Conservation (phyloP, 2,329 filamentous ascomycete species). For the Monosporascus sp. region DNA sequence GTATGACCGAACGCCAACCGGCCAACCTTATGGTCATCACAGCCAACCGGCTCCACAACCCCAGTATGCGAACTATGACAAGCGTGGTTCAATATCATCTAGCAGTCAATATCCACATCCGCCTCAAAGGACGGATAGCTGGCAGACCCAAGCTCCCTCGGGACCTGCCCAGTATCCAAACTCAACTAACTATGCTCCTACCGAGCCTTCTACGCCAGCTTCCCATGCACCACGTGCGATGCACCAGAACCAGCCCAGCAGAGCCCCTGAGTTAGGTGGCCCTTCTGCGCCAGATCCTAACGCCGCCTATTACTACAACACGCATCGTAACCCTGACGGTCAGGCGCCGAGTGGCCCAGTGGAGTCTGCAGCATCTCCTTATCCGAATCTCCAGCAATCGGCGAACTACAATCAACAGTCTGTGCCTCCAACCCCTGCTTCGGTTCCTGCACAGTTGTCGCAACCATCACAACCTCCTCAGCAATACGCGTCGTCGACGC, state of each 20-base stretch:
- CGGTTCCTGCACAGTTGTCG: slow-evolving; percentile 20
- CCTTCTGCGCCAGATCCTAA: slow-evolving; percentile 45
- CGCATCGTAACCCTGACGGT: slow-evolving; percentile 28
- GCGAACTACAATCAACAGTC: slow-evolving; percentile 41
- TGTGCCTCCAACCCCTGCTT: slow-evolving; percentile 32
- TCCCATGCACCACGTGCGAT: slow-evolving; percentile 24
- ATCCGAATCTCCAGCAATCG: slow-evolving; percentile 46
- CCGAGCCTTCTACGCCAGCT: slow-evolving; percentile 25
- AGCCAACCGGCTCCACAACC: slow-evolving; percentile 38
- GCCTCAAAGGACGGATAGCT: slow-evolving; percentile 45
- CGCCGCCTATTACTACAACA: slow-evolving; percentile 53
- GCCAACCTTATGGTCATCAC: slow-evolving; percentile 48
- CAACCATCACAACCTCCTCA: slow-evolving; percentile 23
- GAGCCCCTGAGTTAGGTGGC: slow-evolving; percentile 24
- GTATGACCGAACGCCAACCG: slow-evolving; percentile 42
- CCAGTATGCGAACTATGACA: slow-evolving; percentile 40
- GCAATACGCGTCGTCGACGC: slow-evolving; percentile 26
- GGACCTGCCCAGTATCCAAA: slow-evolving; percentile 33
- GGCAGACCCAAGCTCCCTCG: slow-evolving; percentile 39
- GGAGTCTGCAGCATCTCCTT: slow-evolving; percentile 44
- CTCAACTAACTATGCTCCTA: slow-evolving; percentile 27
- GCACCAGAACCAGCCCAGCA: slow-evolving; percentile 23
- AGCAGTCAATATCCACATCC: slow-evolving; percentile 40
- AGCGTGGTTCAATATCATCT: slow-evolving; percentile 33
- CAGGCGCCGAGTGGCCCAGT: slow-evolving; percentile 33